These are phyloP conservation scores for Inosperma sp. DNA, from an alignment of 768 basidiomycete genomes.

Conservation along the genomic window DNA sequence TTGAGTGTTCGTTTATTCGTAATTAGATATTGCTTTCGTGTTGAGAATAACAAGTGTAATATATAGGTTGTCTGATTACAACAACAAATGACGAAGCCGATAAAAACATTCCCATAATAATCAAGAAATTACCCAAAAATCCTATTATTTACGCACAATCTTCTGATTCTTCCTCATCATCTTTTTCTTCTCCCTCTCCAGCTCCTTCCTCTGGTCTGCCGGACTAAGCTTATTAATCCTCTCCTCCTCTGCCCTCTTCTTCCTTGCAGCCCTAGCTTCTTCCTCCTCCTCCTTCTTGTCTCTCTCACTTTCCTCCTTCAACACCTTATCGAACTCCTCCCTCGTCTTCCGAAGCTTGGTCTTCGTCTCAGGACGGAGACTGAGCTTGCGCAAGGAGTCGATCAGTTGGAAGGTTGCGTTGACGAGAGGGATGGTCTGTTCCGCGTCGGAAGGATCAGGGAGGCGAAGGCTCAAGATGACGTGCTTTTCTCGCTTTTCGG, in stretches of 20 bases:
- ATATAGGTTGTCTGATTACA: too few relatives aligned
- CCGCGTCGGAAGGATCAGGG: slow-evolving; percentile 46
- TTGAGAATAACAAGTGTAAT: too few relatives aligned
- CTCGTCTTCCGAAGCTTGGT: slow-evolving; percentile 69
- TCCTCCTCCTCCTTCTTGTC: slow-evolving; percentile 72
- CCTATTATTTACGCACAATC: slow-evolving; percentile 44
- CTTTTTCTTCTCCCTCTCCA: slow-evolving; percentile 78
- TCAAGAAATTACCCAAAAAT: not conserved
- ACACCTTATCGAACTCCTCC: slow-evolving; percentile 62
- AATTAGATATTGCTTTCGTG: too few relatives aligned
- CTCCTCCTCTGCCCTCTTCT: slow-evolving; percentile 71
- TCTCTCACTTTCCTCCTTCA: slow-evolving; percentile 62
- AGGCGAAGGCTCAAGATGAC: slow-evolving; percentile 63
- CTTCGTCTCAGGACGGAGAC: slow-evolving; percentile 78
- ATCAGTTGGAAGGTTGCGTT: slow-evolving; percentile 68
- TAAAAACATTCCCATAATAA: too few relatives aligned
- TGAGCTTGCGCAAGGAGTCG: slow-evolving; percentile 56
- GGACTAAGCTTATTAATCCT: slow-evolving; percentile 67
- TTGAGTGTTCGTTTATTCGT: too few relatives aligned
- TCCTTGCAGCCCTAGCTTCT: slow-evolving; percentile 68
- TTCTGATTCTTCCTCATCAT: slow-evolving; percentile 67
- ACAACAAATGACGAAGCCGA: too few relatives aligned
- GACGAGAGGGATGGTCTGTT: slow-evolving; percentile 56
- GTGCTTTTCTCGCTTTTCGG: slow-evolving; percentile 60
- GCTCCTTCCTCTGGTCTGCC: slow-evolving; percentile 72